Percentiles rank a stretch among this genome's conserved stretches.
Conservation (phyloP, 345 rosid species). For the Aegle marmelos region DNA sequence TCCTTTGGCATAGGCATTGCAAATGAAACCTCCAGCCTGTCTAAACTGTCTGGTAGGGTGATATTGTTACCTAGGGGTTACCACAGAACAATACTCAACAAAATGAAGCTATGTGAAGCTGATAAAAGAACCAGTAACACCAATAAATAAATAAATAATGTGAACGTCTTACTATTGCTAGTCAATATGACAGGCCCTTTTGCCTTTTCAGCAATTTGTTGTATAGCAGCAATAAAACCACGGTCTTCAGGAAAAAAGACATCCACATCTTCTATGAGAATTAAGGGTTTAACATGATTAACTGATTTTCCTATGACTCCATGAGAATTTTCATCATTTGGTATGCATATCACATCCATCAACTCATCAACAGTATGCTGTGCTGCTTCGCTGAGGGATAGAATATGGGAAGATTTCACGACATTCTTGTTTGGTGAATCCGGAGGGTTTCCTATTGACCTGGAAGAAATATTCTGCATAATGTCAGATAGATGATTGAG, state of each 20-base stretch:
- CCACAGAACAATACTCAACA: slow-evolving; percentile 19
- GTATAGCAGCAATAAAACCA: slow-evolving; percentile 79
- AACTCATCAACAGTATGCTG: slow-evolving; percentile 29
- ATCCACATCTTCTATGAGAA: slow-evolving; percentile 96
- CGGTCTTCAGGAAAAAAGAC: slow-evolving; percentile 80
- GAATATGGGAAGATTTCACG: slow-evolving; percentile 17
- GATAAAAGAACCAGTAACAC: neutral
- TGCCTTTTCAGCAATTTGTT: slow-evolving; percentile 84
- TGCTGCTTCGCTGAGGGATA: slow-evolving; percentile 28
- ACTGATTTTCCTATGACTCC: slow-evolving; percentile 27
- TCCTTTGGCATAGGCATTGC: slow-evolving; percentile 52
- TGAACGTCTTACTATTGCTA: slow-evolving; percentile 61
- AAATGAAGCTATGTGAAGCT: slow-evolving; percentile 3
- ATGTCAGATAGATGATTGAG: slow-evolving; percentile 11
- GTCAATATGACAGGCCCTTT: slow-evolving; percentile 90
- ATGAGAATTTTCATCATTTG: slow-evolving; percentile 30
- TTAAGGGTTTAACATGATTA: slow-evolving; percentile 53
- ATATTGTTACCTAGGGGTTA: slow-evolving; percentile 53
- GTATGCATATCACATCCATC: slow-evolving; percentile 31
- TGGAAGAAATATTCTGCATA: slow-evolving; percentile 32
- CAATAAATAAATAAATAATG: neutral
- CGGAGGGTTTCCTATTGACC: slow-evolving; percentile 56
- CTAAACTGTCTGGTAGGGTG: slow-evolving; percentile 66
- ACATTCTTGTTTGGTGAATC: slow-evolving; percentile 29
- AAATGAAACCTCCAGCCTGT: slow-evolving; percentile 62